Conservation (phyloP, 192 early-diverging fungal genomes). For the Gaertneriomyces sp. region DNA sequence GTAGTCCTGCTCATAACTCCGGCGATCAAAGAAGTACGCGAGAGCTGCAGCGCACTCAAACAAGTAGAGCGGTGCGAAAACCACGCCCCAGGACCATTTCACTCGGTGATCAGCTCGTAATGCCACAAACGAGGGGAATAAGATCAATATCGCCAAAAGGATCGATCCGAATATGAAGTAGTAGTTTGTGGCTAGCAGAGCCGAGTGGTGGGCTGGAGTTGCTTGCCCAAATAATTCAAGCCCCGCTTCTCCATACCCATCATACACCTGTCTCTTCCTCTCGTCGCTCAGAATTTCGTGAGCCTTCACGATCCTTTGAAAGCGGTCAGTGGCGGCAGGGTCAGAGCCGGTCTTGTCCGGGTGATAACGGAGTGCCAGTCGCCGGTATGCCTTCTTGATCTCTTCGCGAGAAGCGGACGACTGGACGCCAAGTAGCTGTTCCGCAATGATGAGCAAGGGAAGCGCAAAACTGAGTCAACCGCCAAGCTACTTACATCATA, state of each 20-base stretch:
- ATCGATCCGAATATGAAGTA: constrained; percentile 36
- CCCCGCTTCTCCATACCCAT: constrained; percentile 59
- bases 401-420: neutral
- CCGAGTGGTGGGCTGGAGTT: constrained; percentile 41
- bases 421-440: neutral
- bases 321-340: constrained; percentile 56
- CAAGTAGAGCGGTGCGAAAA: constrained; percentile 82
- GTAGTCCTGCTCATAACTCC: constrained; percentile 46
- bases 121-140: constrained; percentile 79
- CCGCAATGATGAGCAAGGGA: too few species aligned
- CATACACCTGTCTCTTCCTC: constrained; percentile 86
- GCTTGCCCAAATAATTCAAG: constrained; percentile 9
- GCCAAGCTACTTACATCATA: too few species aligned
- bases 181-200: constrained; percentile 39
- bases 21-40: constrained; percentile 19
- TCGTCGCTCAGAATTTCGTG: constrained; percentile 67
- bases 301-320: constrained; percentile 81
- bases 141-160: constrained; percentile 60
- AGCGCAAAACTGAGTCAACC: too few species aligned
- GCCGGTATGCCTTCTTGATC: constrained; percentile 22
- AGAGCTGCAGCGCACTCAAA: constrained; percentile 52
- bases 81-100: constrained; percentile 66
- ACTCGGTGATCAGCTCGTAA: constrained; percentile 68
- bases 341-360: constrained; percentile 64
- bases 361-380: constrained; percentile 55